Evolutionary conservation across 23 red algal genomes (phyloP), one percentile per base, ranked within the genome.

Genomic region (Agarophyton chilense): DNA sequence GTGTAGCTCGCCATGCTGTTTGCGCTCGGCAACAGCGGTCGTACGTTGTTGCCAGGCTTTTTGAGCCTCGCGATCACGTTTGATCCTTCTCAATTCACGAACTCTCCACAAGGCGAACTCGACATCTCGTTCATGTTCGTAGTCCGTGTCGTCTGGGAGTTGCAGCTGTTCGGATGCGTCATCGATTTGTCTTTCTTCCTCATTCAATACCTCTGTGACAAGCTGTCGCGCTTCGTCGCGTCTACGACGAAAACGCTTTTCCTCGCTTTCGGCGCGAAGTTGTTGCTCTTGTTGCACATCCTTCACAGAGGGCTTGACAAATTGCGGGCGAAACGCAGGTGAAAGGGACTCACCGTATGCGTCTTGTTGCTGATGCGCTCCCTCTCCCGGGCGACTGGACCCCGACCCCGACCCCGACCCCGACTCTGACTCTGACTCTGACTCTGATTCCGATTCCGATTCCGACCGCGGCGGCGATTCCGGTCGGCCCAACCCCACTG

Each of bases 41-140:
- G 43, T 80, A 2, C 77, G 77, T 35, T 80, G 17, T 47, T 77
- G 22, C 85, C 85, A 89, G 9, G 63, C 73, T 25, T 61, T 72
- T 21, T 63, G 36, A 32, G 44, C 72, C 36, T 89, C 67, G 6
- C 71, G 67, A 70, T 89, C 85, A 2, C 85, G 63, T 39, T 77
- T 61, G 24, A 89, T 78, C 43, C 85, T 55, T 25, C 40, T 43
- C 19, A 89, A 29, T n/a, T 89, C 85, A 33, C 85, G 85, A 44
- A 89, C 70, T n/a, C 85, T 52, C 85, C 85, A 89, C 39, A 89
- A 33, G 2, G 85, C 85, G 31, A 77, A 77, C 39, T 89, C 72
- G 9, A 49, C 67, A 21, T 89, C 85, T 7, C 45, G 68, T 2
- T 89, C 70, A 4, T 89, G 66, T n/a, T 77, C 71, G 35, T 53